Evolutionary conservation across 129 eudicot species (phyloP), one percentile per base, ranked within the genome.

Genomic region (Pittosporum tobira): DNA sequence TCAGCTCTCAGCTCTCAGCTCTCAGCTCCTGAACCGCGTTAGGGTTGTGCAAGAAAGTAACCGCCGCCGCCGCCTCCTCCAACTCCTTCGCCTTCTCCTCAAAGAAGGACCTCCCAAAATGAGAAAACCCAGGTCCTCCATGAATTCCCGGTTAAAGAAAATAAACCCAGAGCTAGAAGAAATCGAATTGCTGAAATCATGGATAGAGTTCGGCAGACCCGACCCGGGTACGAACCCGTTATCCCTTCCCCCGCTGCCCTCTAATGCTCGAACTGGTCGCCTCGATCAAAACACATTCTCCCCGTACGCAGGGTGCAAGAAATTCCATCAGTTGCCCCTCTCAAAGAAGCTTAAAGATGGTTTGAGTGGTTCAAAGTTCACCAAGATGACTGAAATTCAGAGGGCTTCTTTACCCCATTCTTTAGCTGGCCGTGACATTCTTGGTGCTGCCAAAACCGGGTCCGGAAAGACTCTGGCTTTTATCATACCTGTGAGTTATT

Each of bases 401-500:
- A 75, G 88, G 67, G 99, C 99, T 58, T 76, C 96, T 3, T 67
- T 93, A 74, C 99, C 99, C 6, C 99, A 93, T 50, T 49, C 99
- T 6, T 81, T 93, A 1, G 75, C 81, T 48, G 96, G 94, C 22
- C 75, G 96, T 14, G 99, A 91, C 66, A 84, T 91, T 29, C 88
- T 91, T 4, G 99, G 99, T 4, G 99, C 99, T 0, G 99, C 99
- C 0, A 81, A 93, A 61, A 87, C 99, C 19, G 99, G 99, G 6
- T 93, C 99, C 18, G 99, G 99, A 4, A 93, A 93, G 76, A 87
- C 99, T 24, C 68, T 93, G 27, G 99, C 99, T 50, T 93, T 93
- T 70, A 65, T 93, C 15, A 75, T 93, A 20, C 96, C 99, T 5
- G 99, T 93, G 59, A 79, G 95, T 81, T 76, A 14, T 34, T 16